Evolutionary conservation across 805 yeast species (phyloP), one percentile per base, ranked within the genome.

Genomic region (Candida caryicola): DNA sequence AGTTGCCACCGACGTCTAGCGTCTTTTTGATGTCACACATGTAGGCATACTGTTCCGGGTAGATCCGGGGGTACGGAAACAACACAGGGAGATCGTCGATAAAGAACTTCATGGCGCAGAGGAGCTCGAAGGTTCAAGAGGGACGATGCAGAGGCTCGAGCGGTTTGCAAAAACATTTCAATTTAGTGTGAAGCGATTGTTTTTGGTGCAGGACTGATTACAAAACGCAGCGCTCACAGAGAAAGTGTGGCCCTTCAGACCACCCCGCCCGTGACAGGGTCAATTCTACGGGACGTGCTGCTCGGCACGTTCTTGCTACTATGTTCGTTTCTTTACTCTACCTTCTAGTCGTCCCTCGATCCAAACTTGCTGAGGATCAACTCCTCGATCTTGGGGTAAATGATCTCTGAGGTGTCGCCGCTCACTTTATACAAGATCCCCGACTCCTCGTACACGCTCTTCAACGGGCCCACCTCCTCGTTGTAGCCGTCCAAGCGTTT

Each of bases 31-130:
- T 84, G 60, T 91, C 98, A 45, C 93, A 79, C 99, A 93, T 93
- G 64, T 93, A 93, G 23, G 90, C 93, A 72, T 93, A 93, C 60
- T 93, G 99, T 64, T 93, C 99, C 2, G 99, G 99, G 59, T 93
- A 93, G 39, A 93, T 91, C 55, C 87, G 76, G 2, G 98, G 98
- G 60, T 93, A 93, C 12, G 99, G 99, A 60, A 93, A 93, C 37
- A 88, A 72, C 23, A 93, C 95, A 15, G 98, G 98, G 44, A 93
- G 69, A 63, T 93, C 99, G 68, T 91, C 99, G 45, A 93, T 93
- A 60, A 63, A 85, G 70, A 93, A 93, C 68, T 86, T 88, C 74
- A 69, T 69, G 16, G 31, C 37, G 16, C 6, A 28, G 30, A 14
- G 14, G 30, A 28, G 16, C 26, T 31, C 5, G 34, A 17, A 9